These are phyloP conservation scores for Rhizoclosmatium globosum DNA, from an alignment of 192 early-diverging fungal genomes.

Conservation along the genomic window DNA sequence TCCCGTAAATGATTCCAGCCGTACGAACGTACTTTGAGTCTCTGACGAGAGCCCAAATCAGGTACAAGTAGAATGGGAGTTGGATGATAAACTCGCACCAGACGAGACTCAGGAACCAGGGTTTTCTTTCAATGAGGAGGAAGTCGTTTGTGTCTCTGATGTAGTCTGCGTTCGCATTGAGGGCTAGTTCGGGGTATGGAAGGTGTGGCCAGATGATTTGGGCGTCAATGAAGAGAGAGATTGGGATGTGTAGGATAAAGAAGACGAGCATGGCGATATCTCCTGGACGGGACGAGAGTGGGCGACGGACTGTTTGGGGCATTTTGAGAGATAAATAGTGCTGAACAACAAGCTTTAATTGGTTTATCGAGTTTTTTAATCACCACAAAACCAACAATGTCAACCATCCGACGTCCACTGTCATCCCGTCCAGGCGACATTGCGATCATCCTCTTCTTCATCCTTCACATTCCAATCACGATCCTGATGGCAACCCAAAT, in stretches of 20 bases:
- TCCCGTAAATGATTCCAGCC: neutral
- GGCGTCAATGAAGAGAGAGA: conserved; percentile 35
- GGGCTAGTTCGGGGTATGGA: neutral
- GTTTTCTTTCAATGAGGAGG: neutral
- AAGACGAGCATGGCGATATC: conserved; percentile 31
- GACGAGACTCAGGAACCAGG: neutral
- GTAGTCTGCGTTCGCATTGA: neutral
- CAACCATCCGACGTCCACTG: conserved; percentile 3
- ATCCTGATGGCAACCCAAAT: conserved; percentile 32
- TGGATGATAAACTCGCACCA: conserved; percentile 10
- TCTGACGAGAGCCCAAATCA: neutral
- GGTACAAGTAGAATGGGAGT: neutral
- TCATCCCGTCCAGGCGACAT: conserved; percentile 24
- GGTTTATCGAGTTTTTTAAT: no score
- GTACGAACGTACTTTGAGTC: neutral
- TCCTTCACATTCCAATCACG: conserved; percentile 41
- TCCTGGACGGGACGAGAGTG: conserved; percentile 18
- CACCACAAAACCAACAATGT: neutral
- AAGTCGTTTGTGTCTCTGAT: conserved; percentile 20
- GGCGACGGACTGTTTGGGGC: neutral
- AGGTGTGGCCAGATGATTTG: neutral
- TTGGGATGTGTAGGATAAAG: conserved; percentile 42
- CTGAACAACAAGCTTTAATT: no score
- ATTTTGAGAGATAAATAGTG: no score
- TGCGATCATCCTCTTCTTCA: conserved; percentile 36